Base-by-base conservation (phyloP, 768 basidiomycete genomes). In the Strobilomyces echinocephalus region DNA sequence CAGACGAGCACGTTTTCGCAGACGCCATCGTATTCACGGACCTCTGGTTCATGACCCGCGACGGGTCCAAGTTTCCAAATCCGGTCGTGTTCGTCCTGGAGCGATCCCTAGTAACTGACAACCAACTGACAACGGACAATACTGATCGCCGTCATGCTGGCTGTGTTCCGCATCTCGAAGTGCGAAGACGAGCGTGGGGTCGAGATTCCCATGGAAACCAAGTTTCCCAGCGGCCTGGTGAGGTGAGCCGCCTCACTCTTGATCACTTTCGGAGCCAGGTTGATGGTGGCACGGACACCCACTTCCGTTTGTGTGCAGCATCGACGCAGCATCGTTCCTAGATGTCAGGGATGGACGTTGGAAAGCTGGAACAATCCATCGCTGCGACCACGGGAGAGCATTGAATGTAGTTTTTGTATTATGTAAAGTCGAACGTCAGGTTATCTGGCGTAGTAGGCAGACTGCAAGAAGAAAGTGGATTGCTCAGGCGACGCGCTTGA, bases 91-190 rank as follows among this genome's bases (percentile, higher is more conserved):
- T 46, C 15, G 1, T 46, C 14, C 46, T 33, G 3, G 34, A 46
- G 14, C 46, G 46, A 6, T 46, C 45, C 34, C 11, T n/a, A n/a
- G n/a, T n/a, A n/a, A n/a, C n/a, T n/a, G n/a, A n/a, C n/a, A n/a
- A n/a, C n/a, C n/a, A n/a, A 20, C 31, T 4, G 20, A 34, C 11
- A 33, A 46, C 28, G 33, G 20, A 15, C 21, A 31, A 20, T 20
- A 34, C 12, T 7, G 15, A 53, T 59, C 9, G 41, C 21, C 33
- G 45, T 5, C 5, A 33, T 58, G 5, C 14, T 58, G 38, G 47
- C 57, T 2, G 44, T 42, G 2, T 58, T 58, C 50, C 31, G 24
- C 30, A 52, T 58, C 21, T 34, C 20, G 15, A 46, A 21, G 33
- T 4, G 33, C 11, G 20, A 15, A 8, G 45, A 46, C 14, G 31